phyloP scores from a whole-genome alignment of 108 stramenopile species.

The Fragilaria radians region DNA sequence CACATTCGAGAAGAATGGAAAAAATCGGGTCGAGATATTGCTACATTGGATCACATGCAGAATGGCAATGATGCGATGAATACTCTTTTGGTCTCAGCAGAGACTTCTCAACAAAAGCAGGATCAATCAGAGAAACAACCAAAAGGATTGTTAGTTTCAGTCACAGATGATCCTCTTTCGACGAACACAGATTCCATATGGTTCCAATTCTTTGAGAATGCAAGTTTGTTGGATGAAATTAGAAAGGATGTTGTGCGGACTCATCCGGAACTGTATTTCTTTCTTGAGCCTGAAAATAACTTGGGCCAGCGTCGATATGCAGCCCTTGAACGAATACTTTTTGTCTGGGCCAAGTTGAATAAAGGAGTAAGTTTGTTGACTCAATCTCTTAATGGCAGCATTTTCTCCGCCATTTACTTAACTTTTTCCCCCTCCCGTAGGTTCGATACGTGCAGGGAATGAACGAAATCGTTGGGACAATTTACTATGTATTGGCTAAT shows the following conservation, averaged over 20 bases:
- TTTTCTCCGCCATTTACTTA: background rate
- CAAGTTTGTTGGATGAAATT: conserved; percentile 71
- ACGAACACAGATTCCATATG: conserved; percentile 1
- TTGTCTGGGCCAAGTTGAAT: conserved; percentile 93
- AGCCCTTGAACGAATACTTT: conserved; percentile 86
- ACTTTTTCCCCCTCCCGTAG: conserved; percentile 11
- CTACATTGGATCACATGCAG: conserved; percentile 1
- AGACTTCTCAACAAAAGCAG: background rate
- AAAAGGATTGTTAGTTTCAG: background rate
- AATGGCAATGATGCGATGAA: conserved; percentile 7
- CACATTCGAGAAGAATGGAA: conserved; percentile 37
- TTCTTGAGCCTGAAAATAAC: conserved; percentile 60
- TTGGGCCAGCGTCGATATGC: conserved; percentile 73
- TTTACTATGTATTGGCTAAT: conserved; percentile 89
- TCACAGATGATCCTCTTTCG: background rate
- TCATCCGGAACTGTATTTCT: conserved; percentile 79
- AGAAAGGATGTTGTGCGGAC: conserved; percentile 88
- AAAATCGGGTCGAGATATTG: conserved; percentile 12
- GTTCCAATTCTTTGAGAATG: conserved; percentile 34
- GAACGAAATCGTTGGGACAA: conserved; percentile 94
- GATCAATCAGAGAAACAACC: no score
- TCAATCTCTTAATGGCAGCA: background rate
- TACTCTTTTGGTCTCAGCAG: conserved; percentile 6
- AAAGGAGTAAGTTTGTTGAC: conserved; percentile 59
- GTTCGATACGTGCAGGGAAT: conserved; percentile 96